A percentile compares a stretch with the other conserved stretches of the same genome.
Evolutionary conservation across 768 basidiomycete species (phyloP).

Genomic region (Lactarius hengduanensis): DNA sequence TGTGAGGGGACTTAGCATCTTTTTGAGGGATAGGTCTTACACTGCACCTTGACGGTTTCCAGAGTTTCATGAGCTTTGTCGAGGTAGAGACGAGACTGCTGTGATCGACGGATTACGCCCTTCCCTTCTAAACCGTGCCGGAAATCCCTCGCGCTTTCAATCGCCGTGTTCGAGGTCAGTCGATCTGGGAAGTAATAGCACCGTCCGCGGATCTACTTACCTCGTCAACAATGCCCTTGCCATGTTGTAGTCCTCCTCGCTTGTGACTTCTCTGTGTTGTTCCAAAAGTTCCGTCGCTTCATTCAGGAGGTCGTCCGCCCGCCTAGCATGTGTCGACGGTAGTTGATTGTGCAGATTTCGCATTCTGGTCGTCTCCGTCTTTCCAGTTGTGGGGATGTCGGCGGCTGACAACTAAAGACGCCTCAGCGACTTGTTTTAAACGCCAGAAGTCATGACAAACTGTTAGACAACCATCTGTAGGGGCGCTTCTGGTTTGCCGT

Average conservation of each 20-base stretch:
- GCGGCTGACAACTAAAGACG: background rate
- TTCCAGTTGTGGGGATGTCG: background rate
- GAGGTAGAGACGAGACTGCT: slow-evolving; percentile 12
- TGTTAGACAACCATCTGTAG: background rate
- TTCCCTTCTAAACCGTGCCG: slow-evolving; percentile 7
- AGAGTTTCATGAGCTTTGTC: slow-evolving; percentile 8
- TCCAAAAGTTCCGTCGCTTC: slow-evolving; percentile 7
- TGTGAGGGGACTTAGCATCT: background rate
- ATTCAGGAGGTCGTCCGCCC: slow-evolving; percentile 5
- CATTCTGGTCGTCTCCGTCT: background rate
- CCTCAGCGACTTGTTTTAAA: slow-evolving; percentile 2
- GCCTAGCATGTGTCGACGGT: slow-evolving; percentile 3
- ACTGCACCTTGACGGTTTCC: slow-evolving; percentile 1
- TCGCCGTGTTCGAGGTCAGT: background rate
- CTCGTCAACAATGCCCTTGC: slow-evolving; percentile 7
- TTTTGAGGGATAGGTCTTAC: background rate
- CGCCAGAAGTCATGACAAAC: background rate
- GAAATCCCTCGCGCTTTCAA: slow-evolving; percentile 1
- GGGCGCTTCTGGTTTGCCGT: background rate
- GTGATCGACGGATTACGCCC: background rate
- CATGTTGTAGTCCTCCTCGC: slow-evolving; percentile 8
- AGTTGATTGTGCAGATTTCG: background rate
- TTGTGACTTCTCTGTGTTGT: background rate
- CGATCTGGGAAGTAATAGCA: too few species aligned
- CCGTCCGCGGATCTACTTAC: background rate